Evolutionary conservation across 2,329 filamentous ascomycete genomes (phyloP).

Genomic region (Calonectria ilicicola): DNA sequence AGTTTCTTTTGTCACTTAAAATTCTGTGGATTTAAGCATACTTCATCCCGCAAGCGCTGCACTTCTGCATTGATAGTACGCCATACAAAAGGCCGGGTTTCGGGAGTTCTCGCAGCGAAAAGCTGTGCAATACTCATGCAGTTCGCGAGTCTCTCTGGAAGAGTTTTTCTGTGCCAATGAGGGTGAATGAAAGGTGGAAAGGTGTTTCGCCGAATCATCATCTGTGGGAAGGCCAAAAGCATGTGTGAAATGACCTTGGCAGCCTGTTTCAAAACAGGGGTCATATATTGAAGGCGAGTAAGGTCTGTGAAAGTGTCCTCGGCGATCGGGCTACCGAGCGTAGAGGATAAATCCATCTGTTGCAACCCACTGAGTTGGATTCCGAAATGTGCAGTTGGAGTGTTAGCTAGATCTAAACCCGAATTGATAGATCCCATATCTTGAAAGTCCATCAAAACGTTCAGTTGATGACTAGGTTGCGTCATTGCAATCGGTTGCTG

Average conservation of each 20-base stretch:
- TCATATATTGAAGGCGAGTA: slow-evolving; percentile 23
- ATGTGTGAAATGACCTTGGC: slow-evolving; percentile 39
- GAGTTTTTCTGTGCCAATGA: slow-evolving; percentile 33
- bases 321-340: too few relatives aligned
- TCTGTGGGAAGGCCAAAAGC: slow-evolving; percentile 44
- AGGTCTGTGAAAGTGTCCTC: slow-evolving; percentile 20
- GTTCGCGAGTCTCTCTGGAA: slow-evolving; percentile 37
- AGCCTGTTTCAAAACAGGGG: slow-evolving; percentile 26
- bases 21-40: not conserved
- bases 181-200: slow-evolving; percentile 48
- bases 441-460: not conserved
- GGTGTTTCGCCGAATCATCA: slow-evolving; percentile 46
- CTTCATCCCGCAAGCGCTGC: slow-evolving; percentile 33
- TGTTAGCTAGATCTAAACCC: too few relatives aligned
- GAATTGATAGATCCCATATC: not conserved
- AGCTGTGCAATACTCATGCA: slow-evolving; percentile 44
- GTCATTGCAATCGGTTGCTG: too few relatives aligned
- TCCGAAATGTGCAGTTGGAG: not conserved
- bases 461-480: too few relatives aligned
- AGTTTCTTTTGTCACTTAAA: too few relatives aligned
- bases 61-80: slow-evolving; percentile 39
- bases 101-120: slow-evolving; percentile 35
- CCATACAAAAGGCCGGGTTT: slow-evolving; percentile 44
- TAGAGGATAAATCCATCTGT: not conserved
- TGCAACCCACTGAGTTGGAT: not conserved